Conservation (phyloP, 768 basidiomycete genomes). For the Boletus edulis region DNA sequence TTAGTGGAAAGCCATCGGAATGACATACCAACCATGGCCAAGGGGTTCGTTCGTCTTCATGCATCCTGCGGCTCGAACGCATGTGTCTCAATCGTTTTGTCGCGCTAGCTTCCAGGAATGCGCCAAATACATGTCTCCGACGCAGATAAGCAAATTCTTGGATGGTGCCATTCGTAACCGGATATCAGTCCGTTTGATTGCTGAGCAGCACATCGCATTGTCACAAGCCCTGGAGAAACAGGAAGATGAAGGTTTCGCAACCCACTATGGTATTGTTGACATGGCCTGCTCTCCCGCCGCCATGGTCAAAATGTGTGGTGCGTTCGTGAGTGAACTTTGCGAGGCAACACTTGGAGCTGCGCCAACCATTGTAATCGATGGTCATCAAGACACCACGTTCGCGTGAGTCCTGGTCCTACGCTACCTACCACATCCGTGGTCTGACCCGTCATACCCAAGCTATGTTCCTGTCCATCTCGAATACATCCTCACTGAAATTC, state of each 20-base stretch:
- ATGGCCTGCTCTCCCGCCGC: constrained; percentile 65
- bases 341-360: constrained; percentile 77
- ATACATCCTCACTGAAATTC: constrained; percentile 86
- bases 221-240: constrained; percentile 60
- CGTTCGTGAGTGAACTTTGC: constrained; percentile 82
- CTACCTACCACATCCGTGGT: constrained; percentile 1
- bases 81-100: not conserved
- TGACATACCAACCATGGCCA: constrained; percentile 89
- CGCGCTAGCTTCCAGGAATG: constrained; percentile 77
- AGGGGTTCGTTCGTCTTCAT: constrained; percentile 56
- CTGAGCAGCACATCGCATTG: constrained; percentile 87
- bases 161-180: constrained; percentile 84
- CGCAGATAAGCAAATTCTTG: constrained; percentile 76
- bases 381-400: constrained; percentile 67
- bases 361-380: constrained; percentile 69
- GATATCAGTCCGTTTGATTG: constrained; percentile 84
- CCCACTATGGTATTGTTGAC: constrained; percentile 72
- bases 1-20: constrained; percentile 78
- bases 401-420: constrained; percentile 53
- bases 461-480: constrained; percentile 90
- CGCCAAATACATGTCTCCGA: constrained; percentile 75
- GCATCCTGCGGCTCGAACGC: not conserved
- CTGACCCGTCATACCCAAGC: constrained; percentile 36
- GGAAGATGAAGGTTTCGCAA: constrained; percentile 26
- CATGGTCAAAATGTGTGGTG: constrained; percentile 77